These are phyloP conservation scores for Tuber brumale DNA, from an alignment of 495 filamentous ascomycete genomes.

Conservation along the genomic window DNA sequence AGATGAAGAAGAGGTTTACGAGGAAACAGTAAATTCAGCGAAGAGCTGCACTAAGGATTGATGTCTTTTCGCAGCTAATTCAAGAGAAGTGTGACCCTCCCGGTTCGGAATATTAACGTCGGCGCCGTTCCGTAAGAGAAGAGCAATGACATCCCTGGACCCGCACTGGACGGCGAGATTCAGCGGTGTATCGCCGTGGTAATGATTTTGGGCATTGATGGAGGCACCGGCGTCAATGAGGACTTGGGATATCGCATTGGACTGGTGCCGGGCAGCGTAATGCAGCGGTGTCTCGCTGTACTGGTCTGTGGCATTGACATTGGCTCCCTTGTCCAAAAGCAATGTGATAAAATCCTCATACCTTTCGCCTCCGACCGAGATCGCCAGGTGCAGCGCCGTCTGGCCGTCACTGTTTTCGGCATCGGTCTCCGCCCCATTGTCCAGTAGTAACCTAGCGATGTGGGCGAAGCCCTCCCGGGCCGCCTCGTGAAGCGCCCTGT, in stretches of 20 bases:
- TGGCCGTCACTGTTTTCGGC: slow-evolving; percentile 2
- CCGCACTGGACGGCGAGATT: not conserved
- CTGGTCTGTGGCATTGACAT: slow-evolving; percentile 5
- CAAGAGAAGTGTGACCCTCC: not conserved
- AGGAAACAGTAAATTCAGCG: not conserved
- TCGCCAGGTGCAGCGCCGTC: slow-evolving; percentile 2
- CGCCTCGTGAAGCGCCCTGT: not conserved
- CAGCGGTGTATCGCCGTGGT: not conserved
- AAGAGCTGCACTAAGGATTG: not conserved
- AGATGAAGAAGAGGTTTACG: not conserved
- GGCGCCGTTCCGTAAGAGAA: not conserved
- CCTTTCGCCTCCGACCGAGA: slow-evolving; percentile 5
- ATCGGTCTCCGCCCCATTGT: not conserved
- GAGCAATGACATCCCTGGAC: not conserved
- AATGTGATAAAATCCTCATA: slow-evolving; percentile 4
- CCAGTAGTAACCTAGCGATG: not conserved
- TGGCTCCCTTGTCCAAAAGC: slow-evolving; percentile 3
- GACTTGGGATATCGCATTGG: slow-evolving; percentile 2
- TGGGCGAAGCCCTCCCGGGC: not conserved
- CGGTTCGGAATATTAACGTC: not conserved
- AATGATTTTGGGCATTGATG: not conserved
- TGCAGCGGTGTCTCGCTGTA: not conserved
- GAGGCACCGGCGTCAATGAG: not conserved
- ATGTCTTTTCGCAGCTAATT: not conserved
- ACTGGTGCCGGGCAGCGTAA: slow-evolving; percentile 4